phyloP scores from a whole-genome alignment of 805 yeast species.

The Teunomyces barrocoloradensis region DNA sequence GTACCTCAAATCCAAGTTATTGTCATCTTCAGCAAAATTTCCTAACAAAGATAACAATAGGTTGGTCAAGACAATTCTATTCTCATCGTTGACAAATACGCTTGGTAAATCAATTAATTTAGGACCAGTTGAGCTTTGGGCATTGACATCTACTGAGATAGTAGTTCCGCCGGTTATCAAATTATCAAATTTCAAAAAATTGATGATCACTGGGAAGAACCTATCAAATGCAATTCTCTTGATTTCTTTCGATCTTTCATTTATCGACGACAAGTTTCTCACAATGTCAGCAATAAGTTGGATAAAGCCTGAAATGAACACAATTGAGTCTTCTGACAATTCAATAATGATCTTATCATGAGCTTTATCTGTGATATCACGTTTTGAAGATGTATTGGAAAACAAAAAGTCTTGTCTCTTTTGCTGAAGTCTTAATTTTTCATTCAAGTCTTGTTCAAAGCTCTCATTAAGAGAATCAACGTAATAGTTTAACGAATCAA shows the following conservation, averaged over 20 bases:
- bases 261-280: slow-evolving; percentile 22
- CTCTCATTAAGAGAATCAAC: slow-evolving; percentile 43
- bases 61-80: slow-evolving; percentile 33
- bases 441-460: slow-evolving; percentile 32
- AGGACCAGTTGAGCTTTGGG: slow-evolving; percentile 9
- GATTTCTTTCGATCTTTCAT: slow-evolving; percentile 25
- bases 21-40: slow-evolving; percentile 47
- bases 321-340: slow-evolving; percentile 75
- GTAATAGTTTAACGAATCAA: slow-evolving; percentile 54
- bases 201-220: slow-evolving; percentile 31
- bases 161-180: slow-evolving; percentile 20
- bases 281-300: slow-evolving; percentile 51
- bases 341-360: slow-evolving; percentile 44
- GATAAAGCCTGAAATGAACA: slow-evolving; percentile 71
- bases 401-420: slow-evolving; percentile 35
- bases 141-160: slow-evolving; percentile 11
- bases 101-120: slow-evolving; percentile 18
- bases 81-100: slow-evolving; percentile 32
- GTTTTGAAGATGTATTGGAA: slow-evolving; percentile 12
- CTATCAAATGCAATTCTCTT: slow-evolving; percentile 28
- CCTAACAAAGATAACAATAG: slow-evolving; percentile 49
- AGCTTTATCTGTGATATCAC: slow-evolving; percentile 21
- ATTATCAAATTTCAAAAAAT: slow-evolving; percentile 41
- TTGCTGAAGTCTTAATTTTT: slow-evolving; percentile 28
- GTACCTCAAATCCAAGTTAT: slow-evolving; percentile 31